Evolutionary conservation across 345 rosid species (phyloP).

Genomic region (Euphorbia pulcherrima): DNA sequence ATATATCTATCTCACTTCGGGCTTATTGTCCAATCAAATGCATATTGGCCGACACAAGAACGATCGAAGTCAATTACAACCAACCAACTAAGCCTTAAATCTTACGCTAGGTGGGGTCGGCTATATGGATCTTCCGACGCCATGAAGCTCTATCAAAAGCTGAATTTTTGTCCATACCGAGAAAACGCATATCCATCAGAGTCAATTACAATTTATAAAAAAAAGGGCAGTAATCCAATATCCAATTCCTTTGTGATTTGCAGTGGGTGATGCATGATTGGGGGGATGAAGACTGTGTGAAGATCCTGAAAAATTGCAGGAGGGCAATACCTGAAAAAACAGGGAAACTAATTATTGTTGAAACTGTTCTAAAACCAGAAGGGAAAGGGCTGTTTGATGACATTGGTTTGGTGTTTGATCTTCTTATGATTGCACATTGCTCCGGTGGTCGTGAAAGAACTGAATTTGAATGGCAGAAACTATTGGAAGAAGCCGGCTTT

Average conservation of each 20-base stretch:
- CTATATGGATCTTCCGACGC: too few relatives aligned
- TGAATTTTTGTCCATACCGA: too few relatives aligned
- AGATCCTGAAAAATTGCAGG: slow-evolving; percentile 28
- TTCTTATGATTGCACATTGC: slow-evolving; percentile 29
- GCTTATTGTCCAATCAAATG: too few relatives aligned
- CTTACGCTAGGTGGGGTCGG: too few relatives aligned
- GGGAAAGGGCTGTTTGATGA: slow-evolving; percentile 16
- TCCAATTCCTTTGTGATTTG: neutral
- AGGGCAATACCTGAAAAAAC: slow-evolving; percentile 24
- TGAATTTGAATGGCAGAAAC: slow-evolving; percentile 31
- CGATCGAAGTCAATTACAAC: too few relatives aligned
- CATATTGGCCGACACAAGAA: too few relatives aligned
- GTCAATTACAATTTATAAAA: too few relatives aligned
- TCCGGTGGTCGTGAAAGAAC: slow-evolving; percentile 34
- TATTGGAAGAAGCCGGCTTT: slow-evolving; percentile 34
- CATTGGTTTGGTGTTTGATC: slow-evolving; percentile 21
- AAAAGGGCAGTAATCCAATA: too few relatives aligned
- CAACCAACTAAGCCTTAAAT: too few relatives aligned
- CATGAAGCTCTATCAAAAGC: too few relatives aligned
- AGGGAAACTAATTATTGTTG: slow-evolving; percentile 29
- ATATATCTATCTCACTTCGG: too few relatives aligned
- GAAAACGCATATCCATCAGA: too few relatives aligned
- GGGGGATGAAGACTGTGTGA: slow-evolving; percentile 24
- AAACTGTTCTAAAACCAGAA: slow-evolving; percentile 24
- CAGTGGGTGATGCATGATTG: slow-evolving; percentile 35